Evolutionary conservation across 768 basidiomycete genomes (phyloP), one percentile per base, ranked within the genome.

Genomic region (Boletus insuetus): DNA sequence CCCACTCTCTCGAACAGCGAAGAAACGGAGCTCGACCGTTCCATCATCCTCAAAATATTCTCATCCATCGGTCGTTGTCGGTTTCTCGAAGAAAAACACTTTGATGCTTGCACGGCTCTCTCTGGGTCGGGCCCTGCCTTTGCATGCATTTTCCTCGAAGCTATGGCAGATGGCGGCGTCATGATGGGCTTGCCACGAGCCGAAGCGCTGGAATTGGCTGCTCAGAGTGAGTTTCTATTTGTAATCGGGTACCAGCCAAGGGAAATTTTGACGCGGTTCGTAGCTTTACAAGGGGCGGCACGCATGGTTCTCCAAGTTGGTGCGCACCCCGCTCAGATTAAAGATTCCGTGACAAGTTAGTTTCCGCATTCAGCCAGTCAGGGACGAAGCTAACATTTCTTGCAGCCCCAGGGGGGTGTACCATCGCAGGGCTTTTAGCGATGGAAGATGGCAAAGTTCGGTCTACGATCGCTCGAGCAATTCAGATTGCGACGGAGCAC

Each of bases 141-240:
- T 72, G 94, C 93, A 1, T 94, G 93, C 62, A 86, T 98, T 46
- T 93, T 98, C 64, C 79, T 99, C 59, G 97, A 99, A 72, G 96
- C 97, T 0, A 97, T 99, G 94, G 89, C 94, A 1, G 97, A 98
- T 70, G 97, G 97, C 26, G 97, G 94, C 42, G 97, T 98, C 44
- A 98, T 99, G 96, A 98, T 98, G 97, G 97, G 97, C 31, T 74
- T 99, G 49, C 97, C 97, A 4, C 79, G 97, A 58, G 83, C 85
- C 2, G 97, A 98, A 71, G 94, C 97, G 6, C 74, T 98, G 41
- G 97, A 99, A 69, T 75, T 99, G 49, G 96, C 97, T 46, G 85
- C 96, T 43, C 97, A 99, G 74, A 94, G 96, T 97, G 67, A 64
- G 85, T 74, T 16, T 20, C 19, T 34, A 14, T 31, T 42, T 29